Conservation (phyloP, 176 grass and related monocot species). For the Oryza nivara region DNA sequence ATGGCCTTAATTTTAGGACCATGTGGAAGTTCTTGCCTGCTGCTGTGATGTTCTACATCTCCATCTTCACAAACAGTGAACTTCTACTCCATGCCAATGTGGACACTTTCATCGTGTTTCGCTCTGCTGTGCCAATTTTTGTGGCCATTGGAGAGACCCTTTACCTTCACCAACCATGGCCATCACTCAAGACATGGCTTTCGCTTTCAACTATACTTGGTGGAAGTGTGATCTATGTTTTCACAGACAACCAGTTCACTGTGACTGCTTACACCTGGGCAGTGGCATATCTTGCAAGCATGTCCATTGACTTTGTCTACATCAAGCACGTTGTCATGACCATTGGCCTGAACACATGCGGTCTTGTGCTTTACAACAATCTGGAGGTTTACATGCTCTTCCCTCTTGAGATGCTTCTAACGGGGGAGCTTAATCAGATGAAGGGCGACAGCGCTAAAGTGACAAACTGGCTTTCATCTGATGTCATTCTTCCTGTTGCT, state of each 20-base stretch:
- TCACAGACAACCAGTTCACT: conserved; percentile 85
- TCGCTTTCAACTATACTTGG: conserved; percentile 80
- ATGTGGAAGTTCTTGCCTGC: conserved; percentile 94
- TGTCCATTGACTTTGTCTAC: conserved; percentile 88
- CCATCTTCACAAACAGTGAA: conserved; percentile 87
- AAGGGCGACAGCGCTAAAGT: conserved; percentile 63
- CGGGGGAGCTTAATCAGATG: conserved; percentile 84
- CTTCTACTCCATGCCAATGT: conserved; percentile 86
- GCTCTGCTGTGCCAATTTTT: conserved; percentile 80
- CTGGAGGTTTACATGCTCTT: conserved; percentile 77
- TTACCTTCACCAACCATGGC: conserved; percentile 81
- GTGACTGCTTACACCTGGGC: conserved; percentile 81
- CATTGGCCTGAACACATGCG: conserved; percentile 89
- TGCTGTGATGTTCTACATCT: conserved; percentile 90
- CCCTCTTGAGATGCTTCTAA: conserved; percentile 83
- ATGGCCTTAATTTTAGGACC: conserved; percentile 63
- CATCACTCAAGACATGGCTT: conserved; percentile 74
- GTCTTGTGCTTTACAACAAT: conserved; percentile 91
- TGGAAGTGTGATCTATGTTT: conserved; percentile 85
- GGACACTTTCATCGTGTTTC: conserved; percentile 87
- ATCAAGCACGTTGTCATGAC: conserved; percentile 92
- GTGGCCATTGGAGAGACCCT: conserved; percentile 79
- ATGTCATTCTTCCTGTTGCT: conserved; percentile 72
- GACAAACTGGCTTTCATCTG: conserved; percentile 69
- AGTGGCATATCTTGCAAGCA: conserved; percentile 70